Evolutionary conservation across 169 alveolate genomes (phyloP).

Genomic region (Eimeria sp.): DNA sequence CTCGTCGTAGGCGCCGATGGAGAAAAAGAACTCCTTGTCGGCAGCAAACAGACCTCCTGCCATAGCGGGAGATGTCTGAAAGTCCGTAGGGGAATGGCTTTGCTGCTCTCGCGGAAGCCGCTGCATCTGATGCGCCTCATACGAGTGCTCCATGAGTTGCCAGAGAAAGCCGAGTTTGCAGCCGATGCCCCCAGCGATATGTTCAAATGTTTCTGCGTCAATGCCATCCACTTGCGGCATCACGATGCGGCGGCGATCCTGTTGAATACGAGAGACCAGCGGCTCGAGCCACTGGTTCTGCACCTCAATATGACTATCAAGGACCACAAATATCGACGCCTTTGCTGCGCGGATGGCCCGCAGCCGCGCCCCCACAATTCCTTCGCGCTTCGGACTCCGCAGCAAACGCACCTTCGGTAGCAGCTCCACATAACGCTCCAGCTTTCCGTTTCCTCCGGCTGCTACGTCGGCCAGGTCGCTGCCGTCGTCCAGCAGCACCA

Average conservation of each 20-base stretch:
- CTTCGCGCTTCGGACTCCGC: conserved; percentile 85
- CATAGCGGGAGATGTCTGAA: conserved; percentile 88
- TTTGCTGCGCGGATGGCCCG: conserved; percentile 85
- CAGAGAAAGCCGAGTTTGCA: conserved; percentile 88
- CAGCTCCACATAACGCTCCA: conserved; percentile 55
- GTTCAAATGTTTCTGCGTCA: conserved; percentile 86
- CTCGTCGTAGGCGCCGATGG: conserved; percentile 87
- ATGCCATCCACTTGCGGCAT: conserved; percentile 90
- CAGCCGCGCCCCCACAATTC: conserved; percentile 89
- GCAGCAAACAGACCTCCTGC: conserved; percentile 89
- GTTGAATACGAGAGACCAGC: conserved; percentile 82
- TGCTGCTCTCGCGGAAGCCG: conserved; percentile 56
- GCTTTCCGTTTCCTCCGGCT: conserved; percentile 10
- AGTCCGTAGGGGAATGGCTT: neutral
- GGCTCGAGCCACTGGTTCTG: conserved; percentile 89
- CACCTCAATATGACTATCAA: conserved; percentile 89
- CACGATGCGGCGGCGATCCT: conserved; percentile 83
- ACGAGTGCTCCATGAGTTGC: conserved; percentile 88
- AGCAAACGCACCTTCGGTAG: conserved; percentile 85
- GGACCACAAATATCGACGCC: conserved; percentile 85
- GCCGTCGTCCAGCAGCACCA: conserved; percentile 88
- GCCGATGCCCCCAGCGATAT: conserved; percentile 88
- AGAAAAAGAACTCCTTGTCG: conserved; percentile 82
- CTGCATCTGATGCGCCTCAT: conserved; percentile 74
- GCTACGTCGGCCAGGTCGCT: conserved; percentile 22